Evolutionary conservation across 768 basidiomycete genomes (phyloP).

Genomic region (Leccinum incarnatum): DNA sequence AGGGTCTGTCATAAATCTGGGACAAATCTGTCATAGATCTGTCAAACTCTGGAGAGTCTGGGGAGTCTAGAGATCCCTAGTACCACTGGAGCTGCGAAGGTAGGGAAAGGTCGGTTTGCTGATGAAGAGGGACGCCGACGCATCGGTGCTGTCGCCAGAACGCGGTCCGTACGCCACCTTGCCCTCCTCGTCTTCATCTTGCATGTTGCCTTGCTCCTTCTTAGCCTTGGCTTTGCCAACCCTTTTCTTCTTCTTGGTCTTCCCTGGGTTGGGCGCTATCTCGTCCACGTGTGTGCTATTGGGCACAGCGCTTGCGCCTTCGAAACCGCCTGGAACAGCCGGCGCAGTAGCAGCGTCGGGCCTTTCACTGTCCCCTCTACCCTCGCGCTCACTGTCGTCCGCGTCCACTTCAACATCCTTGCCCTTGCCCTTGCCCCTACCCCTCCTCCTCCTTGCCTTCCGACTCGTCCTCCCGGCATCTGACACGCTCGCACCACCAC

Average conservation of each 20-base stretch:
- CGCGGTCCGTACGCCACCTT: constrained; percentile 8
- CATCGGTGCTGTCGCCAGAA: constrained; percentile 19
- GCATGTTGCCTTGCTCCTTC: background rate
- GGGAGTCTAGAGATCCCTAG: too few relatives aligned
- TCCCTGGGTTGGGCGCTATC: constrained; percentile 26
- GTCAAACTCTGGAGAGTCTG: too few relatives aligned
- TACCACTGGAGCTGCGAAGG: too few relatives aligned
- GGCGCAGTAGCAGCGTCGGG: background rate
- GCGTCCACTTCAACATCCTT: background rate
- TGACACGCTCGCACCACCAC: background rate
- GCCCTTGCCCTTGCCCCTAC: background rate
- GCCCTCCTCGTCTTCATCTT: constrained; percentile 9
- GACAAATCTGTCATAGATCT: too few relatives aligned
- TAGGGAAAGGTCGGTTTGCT: too few relatives aligned
- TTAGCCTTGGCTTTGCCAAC: background rate
- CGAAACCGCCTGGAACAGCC: constrained; percentile 16
- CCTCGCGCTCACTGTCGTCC: background rate
- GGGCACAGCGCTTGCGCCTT: background rate
- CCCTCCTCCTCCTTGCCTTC: background rate
- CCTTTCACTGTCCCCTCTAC: too few relatives aligned
- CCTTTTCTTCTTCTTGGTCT: constrained; percentile 39
- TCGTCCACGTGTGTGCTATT: background rate
- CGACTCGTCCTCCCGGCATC: background rate
- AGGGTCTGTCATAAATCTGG: too few relatives aligned
- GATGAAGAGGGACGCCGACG: constrained; percentile 7